These are phyloP conservation scores for Blastobotrys buckinghamii DNA, from an alignment of 1,139 yeast genomes.

Conservation along the genomic window DNA sequence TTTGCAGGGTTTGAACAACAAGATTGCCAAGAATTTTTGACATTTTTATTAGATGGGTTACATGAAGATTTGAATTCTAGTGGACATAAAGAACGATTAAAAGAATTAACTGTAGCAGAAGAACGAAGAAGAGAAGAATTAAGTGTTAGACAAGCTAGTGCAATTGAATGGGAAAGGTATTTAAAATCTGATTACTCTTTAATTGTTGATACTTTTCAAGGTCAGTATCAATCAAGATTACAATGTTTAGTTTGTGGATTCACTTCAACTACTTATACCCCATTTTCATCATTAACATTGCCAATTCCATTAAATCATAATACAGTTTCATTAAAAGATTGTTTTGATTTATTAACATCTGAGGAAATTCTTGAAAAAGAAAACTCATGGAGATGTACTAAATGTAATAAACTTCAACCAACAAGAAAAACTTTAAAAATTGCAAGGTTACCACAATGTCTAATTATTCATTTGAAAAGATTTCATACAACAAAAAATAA, in stretches of 20 bases:
- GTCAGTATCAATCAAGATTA: constrained; percentile 82
- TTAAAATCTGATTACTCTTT: constrained; percentile 78
- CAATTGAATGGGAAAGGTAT: constrained; percentile 76
- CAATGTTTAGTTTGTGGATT: constrained; percentile 81
- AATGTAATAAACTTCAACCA: constrained; percentile 80
- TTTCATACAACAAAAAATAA: constrained; percentile 90
- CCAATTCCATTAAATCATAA: constrained; percentile 76
- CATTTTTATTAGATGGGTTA: constrained; percentile 82
- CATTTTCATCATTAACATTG: constrained; percentile 82
- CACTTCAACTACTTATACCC: constrained; percentile 87
- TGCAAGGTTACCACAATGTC: constrained; percentile 87
- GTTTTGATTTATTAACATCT: constrained; percentile 67
- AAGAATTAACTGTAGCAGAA: constrained; percentile 75
- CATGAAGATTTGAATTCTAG: constrained; percentile 92
- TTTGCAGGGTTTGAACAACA: constrained; percentile 90
- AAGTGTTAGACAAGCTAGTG: constrained; percentile 59
- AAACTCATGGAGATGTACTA: constrained; percentile 92
- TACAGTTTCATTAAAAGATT: constrained; percentile 65
- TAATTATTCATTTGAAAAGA: constrained; percentile 84
- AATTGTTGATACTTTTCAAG: constrained; percentile 80
- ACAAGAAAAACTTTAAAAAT: constrained; percentile 88
- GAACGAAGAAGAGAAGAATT: constrained; percentile 48
- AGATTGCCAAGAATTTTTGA: constrained; percentile 91
- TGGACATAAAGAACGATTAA: constrained; percentile 73
- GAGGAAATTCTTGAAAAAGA: constrained; percentile 85